These are phyloP conservation scores for Trichophyton simii DNA, from an alignment of 2,329 filamentous ascomycete species.

Conservation along the genomic window DNA sequence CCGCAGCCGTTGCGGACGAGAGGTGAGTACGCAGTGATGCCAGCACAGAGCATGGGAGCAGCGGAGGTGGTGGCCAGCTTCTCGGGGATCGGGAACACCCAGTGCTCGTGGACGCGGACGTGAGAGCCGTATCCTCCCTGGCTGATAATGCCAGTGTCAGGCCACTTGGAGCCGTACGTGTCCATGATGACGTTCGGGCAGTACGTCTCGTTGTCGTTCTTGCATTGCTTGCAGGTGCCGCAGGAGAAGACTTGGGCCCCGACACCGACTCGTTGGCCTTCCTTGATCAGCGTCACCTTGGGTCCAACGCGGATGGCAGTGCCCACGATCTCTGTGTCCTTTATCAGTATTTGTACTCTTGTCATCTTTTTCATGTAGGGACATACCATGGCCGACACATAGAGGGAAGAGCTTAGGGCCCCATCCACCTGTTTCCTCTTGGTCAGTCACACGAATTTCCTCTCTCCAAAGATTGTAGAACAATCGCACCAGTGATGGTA, in stretches of 20 bases:
- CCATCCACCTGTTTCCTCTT: conserved; percentile 37
- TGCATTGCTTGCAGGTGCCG: conserved; percentile 52
- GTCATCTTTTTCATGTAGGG: background rate
- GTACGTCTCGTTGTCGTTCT: conserved; percentile 55
- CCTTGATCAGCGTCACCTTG: conserved; percentile 49
- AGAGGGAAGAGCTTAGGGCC: conserved; percentile 39
- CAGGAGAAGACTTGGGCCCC: conserved; percentile 55
- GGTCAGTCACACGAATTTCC: conserved; percentile 6
- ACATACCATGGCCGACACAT: conserved; percentile 39
- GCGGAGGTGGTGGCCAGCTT: conserved; percentile 48
- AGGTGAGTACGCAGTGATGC: conserved; percentile 67
- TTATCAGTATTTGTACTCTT: background rate
- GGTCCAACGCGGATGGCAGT: conserved; percentile 54
- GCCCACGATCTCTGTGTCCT: conserved; percentile 50
- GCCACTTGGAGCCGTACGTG: conserved; percentile 29
- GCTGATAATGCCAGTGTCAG: conserved; percentile 50
- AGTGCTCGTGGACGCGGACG: conserved; percentile 65
- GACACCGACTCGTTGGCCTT: conserved; percentile 53
- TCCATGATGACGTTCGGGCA: conserved; percentile 43
- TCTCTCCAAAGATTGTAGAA: conserved; percentile 5
- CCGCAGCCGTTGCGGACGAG: conserved; percentile 63
- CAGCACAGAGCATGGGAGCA: conserved; percentile 75
- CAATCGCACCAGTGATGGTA: conserved; percentile 42
- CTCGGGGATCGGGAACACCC: conserved; percentile 57
- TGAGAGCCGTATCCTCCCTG: conserved; percentile 51